Base-by-base conservation (phyloP, 176 grass and related monocot species). In the bread wheat (Triticum aestivum) region DNA sequence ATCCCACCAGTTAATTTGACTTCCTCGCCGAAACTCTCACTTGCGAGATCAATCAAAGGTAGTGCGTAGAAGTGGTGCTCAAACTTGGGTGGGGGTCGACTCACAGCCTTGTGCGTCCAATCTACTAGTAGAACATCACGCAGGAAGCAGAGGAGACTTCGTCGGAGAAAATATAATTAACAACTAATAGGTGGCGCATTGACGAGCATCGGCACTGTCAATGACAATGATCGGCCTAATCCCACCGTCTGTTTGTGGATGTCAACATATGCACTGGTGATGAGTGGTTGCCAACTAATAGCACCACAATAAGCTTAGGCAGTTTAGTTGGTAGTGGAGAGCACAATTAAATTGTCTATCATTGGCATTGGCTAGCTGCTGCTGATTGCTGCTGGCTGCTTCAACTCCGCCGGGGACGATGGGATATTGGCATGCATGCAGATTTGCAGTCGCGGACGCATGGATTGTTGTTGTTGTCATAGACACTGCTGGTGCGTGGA, bases 251-350 rank as follows among this genome's bases (percentile, higher is more conserved):
- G 45, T 33, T 77, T 77, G 8, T 21, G 6, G 9, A 5, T 47
- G 79, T 67, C 79, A 81, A 32, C 79, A 49, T 30, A 9, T 29
- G 15, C 62, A 47, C 42, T n/a, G 18, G 39, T 67, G 79, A 9
- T 2, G 38, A 81, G 79, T 81, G 79, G 79, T 67, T 81, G 5
- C 61, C 79, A 81, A n/a, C 79, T 13, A 66, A 54, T 18, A 59
- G 54, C 18, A 59, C 54, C 18, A 1, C 7, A 59, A 15, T 58
- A 20, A 58, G 18, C 54, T 32, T 76, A 21, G 8, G 8, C 24
- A 14, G 52, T 37, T 9, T 34, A 38, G 42, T 20, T 18, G 24
- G 23, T 38, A 10, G 47, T 54, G 73, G 39, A 33, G 26, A 67
- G 62, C 61, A 79, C 77, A 72, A 11, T 5, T 34, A 27, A 11